Evolutionary conservation across 257 asterid species (phyloP).

Genomic region (Nicotiana attenuata): DNA sequence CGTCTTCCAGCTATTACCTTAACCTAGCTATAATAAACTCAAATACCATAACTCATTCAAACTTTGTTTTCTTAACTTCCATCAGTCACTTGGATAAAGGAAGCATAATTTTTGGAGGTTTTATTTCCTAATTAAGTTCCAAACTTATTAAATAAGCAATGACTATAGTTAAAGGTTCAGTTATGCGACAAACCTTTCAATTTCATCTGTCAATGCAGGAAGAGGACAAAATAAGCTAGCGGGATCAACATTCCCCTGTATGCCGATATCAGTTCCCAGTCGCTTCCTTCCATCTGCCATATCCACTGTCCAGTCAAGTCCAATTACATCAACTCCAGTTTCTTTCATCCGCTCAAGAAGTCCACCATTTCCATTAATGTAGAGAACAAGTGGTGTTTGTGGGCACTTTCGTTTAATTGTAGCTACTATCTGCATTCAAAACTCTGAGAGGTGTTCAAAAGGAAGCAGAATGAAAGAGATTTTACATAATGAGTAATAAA

Average conservation of each 20-base stretch:
- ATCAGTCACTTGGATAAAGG: not conserved
- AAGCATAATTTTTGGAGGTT: not conserved
- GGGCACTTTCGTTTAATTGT: conserved; percentile 71
- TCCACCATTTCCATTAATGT: conserved; percentile 93
- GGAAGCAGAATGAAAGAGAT: not conserved
- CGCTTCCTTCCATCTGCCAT: conserved; percentile 67
- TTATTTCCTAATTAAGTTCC: not conserved
- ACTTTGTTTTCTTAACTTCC: not conserved
- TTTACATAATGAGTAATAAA: not conserved
- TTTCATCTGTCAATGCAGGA: conserved; percentile 66
- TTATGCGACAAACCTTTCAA: conserved; percentile 46
- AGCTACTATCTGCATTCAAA: conserved; percentile 60
- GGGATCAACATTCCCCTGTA: conserved; percentile 94
- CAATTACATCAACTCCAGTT: conserved; percentile 93
- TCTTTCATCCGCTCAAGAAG: conserved; percentile 84
- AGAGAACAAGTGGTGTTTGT: conserved; percentile 78
- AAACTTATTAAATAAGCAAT: not conserved
- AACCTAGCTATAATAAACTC: not conserved
- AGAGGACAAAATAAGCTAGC: conserved; percentile 80
- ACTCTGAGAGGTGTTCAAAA: conserved; percentile 20
- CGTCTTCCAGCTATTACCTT: not conserved
- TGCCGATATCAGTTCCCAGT: conserved; percentile 54
- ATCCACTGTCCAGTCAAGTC: conserved; percentile 97
- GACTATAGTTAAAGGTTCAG: not conserved
- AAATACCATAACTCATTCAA: not conserved